phyloP scores from a whole-genome alignment of 1,284 basidiomycete genomes.

The Apiotrichum veenhuisii region DNA sequence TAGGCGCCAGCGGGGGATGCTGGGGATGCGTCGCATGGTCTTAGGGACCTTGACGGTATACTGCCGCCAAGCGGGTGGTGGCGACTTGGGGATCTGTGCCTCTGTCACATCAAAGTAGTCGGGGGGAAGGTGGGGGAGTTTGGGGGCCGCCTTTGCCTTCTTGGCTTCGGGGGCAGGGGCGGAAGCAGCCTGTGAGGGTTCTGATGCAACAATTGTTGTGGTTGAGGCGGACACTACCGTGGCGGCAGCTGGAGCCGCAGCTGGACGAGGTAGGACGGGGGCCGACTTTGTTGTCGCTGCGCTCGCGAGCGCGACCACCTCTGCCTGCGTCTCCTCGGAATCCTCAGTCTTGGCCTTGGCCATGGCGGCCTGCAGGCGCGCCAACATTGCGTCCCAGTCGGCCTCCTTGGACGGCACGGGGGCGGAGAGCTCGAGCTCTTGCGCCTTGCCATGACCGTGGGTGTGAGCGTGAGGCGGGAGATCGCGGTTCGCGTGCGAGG shows the following conservation, averaged over 20 bases:
- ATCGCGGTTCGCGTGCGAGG: neutral
- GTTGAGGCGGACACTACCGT: neutral
- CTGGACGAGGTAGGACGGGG: neutral
- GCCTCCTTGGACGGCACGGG: conserved; percentile 52
- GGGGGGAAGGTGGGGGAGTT: conserved; percentile 14
- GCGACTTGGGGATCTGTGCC: conserved; percentile 41
- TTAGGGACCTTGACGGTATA: conserved; percentile 61
- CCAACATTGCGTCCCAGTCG: conserved; percentile 77
- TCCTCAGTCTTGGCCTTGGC: conserved; percentile 55
- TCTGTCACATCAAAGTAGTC: conserved; percentile 43
- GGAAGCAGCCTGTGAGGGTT: neutral
- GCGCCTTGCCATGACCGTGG: neutral
- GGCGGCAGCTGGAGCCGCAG: neutral
- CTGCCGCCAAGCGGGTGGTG: conserved; percentile 55
- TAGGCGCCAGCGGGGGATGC: conserved; percentile 24
- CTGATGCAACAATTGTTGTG: neutral
- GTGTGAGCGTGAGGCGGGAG: neutral
- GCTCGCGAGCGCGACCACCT: neutral
- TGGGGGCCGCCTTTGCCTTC: conserved; percentile 7
- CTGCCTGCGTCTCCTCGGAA: neutral
- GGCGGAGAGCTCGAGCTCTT: conserved; percentile 5
- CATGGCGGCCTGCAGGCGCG: conserved; percentile 79
- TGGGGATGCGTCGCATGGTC: conserved; percentile 27
- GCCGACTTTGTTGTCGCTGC: neutral
- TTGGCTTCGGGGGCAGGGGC: neutral